Conservation (phyloP, 1,284 basidiomycete genomes). For the Puccinia coronata region DNA sequence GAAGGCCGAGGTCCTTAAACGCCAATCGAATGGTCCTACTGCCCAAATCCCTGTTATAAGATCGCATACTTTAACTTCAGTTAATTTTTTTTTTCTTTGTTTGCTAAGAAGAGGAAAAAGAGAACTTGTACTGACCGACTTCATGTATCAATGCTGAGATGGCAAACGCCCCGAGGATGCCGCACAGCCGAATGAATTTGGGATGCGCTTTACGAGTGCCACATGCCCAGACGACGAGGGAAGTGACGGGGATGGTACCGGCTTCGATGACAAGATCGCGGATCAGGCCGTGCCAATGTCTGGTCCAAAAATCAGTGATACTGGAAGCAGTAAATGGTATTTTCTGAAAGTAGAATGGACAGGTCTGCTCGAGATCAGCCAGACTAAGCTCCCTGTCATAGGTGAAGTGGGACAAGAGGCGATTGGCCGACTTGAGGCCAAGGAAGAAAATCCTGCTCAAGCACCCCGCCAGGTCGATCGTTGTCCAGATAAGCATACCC, state of each 20-base stretch:
- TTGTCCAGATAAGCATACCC: conserved; percentile 8
- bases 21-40: conserved; percentile 7
- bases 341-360: background rate
- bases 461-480: background rate
- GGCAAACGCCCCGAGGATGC: conserved; percentile 12
- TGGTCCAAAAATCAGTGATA: conserved; percentile 29
- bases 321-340: background rate
- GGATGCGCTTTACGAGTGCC: background rate
- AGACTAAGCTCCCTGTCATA: background rate
- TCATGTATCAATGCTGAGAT: conserved; percentile 27
- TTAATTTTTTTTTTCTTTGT: too few relatives aligned
- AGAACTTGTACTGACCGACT: background rate
- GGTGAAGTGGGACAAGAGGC: too few relatives aligned
- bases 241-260: conserved; percentile 5
- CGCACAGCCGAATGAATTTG: background rate
- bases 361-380: background rate
- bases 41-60: conserved; percentile 3
- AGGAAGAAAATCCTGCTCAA: background rate
- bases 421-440: background rate
- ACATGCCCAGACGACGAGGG: background rate
- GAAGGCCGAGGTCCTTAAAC: conserved; percentile 48
- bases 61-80: background rate
- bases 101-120: too few relatives aligned
- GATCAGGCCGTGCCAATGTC: conserved; percentile 24
- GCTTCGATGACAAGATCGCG: conserved; percentile 24